Evolutionary conservation across 768 basidiomycete species (phyloP).

Genomic region (Termitomyces sp.): DNA sequence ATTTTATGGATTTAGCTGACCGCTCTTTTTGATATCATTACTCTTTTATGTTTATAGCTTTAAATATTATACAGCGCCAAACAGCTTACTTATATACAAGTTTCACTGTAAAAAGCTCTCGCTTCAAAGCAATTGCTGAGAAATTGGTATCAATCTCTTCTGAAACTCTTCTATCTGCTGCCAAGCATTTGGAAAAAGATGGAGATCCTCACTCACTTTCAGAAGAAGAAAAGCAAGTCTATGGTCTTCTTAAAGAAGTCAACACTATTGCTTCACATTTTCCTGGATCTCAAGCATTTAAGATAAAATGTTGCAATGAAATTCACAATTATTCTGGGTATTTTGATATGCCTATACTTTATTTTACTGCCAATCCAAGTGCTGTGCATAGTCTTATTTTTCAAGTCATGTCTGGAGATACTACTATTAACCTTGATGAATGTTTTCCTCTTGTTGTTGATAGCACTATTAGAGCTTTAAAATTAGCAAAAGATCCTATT

Average conservation of each 20-base stretch:
- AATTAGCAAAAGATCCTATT: slow-evolving; percentile 32
- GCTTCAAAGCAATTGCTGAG: slow-evolving; percentile 27
- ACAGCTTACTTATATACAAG: slow-evolving; percentile 28
- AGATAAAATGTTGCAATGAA: slow-evolving; percentile 33
- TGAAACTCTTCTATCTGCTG: slow-evolving; percentile 47
- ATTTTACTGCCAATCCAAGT: too few relatives aligned
- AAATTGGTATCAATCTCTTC: slow-evolving; percentile 45
- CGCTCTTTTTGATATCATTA: slow-evolving; percentile 34
- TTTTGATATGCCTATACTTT: slow-evolving; percentile 26
- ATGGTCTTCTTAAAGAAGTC: slow-evolving; percentile 23
- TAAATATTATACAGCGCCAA: slow-evolving; percentile 38
- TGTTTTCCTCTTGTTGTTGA: slow-evolving; percentile 21
- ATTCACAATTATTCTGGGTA: slow-evolving; percentile 29
- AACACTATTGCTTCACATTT: slow-evolving; percentile 21
- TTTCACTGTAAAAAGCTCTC: slow-evolving; percentile 25
- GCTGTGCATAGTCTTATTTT: too few relatives aligned
- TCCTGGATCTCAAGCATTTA: slow-evolving; percentile 29
- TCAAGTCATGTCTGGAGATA: slow-evolving; percentile 8
- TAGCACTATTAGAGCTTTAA: slow-evolving; percentile 18
- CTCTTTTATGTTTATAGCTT: slow-evolving; percentile 20
- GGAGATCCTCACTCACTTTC: slow-evolving; percentile 14
- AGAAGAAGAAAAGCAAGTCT: slow-evolving; percentile 29
- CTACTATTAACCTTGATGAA: slow-evolving; percentile 1
- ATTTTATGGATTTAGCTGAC: slow-evolving; percentile 31
- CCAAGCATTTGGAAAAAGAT: slow-evolving; percentile 9